These are phyloP conservation scores for Solanum hybrid DNA, from an alignment of 305 asterid species.

Conservation along the genomic window DNA sequence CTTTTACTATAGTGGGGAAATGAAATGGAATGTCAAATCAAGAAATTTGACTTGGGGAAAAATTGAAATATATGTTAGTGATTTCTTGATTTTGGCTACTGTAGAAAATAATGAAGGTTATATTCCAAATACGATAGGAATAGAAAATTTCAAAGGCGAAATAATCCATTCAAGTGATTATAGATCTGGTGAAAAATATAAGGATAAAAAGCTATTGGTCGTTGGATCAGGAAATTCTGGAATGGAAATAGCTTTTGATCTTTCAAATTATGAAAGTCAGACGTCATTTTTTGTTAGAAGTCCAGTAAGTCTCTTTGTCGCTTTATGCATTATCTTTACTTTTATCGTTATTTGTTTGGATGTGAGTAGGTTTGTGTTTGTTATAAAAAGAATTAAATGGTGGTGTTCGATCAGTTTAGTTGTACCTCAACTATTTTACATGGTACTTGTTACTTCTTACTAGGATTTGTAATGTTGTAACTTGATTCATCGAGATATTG, in stretches of 20 bases:
- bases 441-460: background rate
- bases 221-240: too few relatives aligned
- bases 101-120: conserved; percentile 12
- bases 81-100: conserved; percentile 17
- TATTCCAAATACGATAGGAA: conserved; percentile 7
- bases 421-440: background rate
- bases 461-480: background rate
- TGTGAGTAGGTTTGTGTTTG: background rate
- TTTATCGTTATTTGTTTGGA: too few relatives aligned
- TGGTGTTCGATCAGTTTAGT: background rate
- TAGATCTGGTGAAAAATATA: too few relatives aligned
- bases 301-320: too few relatives aligned
- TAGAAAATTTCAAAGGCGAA: background rate
- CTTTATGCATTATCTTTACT: too few relatives aligned
- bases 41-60: background rate
- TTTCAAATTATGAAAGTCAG: too few relatives aligned
- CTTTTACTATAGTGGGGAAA: background rate
- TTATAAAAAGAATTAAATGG: too few relatives aligned
- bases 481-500: background rate
- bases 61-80: background rate
- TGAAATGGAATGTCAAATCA: conserved; percentile 7
- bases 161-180: too few relatives aligned
- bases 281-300: too few relatives aligned
- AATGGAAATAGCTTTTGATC: too few relatives aligned
- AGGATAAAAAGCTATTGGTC: too few relatives aligned